Percentiles rank a stretch among this genome's conserved stretches.
Conservation (phyloP, 345 rosid genomes). For the Ceriops decandra region DNA sequence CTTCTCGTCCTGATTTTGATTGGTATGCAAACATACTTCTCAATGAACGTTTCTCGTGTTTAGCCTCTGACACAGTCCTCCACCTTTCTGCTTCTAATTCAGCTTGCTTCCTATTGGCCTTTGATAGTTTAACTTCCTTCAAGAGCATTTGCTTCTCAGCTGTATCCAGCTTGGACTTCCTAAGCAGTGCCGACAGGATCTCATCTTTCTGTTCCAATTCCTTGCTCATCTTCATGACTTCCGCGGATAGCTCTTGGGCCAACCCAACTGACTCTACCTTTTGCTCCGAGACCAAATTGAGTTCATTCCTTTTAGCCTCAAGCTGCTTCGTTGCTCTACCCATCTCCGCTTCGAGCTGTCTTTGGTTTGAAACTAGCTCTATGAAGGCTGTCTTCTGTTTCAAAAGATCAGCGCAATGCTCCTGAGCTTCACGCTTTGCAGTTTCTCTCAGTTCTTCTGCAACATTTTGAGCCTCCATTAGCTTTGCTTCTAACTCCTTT, state of each 20-base stretch:
- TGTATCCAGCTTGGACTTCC: constrained; percentile 66
- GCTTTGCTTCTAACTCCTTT: constrained; percentile 54
- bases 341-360: constrained; percentile 87
- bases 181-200: constrained; percentile 68
- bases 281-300: constrained; percentile 43
- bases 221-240: constrained; percentile 53
- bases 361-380: constrained; percentile 85
- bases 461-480: constrained; percentile 39
- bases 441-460: constrained; percentile 56
- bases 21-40: constrained; percentile 65
- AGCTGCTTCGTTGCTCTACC: constrained; percentile 63
- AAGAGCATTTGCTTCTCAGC: constrained; percentile 65
- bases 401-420: constrained; percentile 68
- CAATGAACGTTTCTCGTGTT: constrained; percentile 63
- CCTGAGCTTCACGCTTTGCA: constrained; percentile 52
- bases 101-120: constrained; percentile 65
- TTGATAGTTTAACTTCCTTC: constrained; percentile 57
- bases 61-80: constrained; percentile 52
- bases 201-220: constrained; percentile 83
- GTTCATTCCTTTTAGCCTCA: constrained; percentile 59
- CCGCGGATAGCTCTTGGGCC: constrained; percentile 54
- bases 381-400: constrained; percentile 87
- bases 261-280: constrained; percentile 50
- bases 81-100: constrained; percentile 62
- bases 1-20: constrained; percentile 35